phyloP scores from a whole-genome alignment of 495 filamentous ascomycete species.

The Penicillium mononematosum region DNA sequence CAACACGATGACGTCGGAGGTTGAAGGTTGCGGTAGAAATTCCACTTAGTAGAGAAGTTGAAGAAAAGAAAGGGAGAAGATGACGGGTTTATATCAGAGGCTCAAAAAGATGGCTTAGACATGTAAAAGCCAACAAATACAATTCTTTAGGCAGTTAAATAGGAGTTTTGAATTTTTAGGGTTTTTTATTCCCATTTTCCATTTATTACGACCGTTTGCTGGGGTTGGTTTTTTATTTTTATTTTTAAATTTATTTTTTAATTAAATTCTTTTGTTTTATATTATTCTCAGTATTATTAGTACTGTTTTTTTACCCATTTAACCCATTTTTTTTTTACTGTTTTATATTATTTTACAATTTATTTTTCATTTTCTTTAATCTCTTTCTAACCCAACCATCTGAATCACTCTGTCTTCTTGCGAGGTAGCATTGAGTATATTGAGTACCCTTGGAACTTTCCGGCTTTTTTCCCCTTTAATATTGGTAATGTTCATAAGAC shows the following conservation, averaged over 20 bases:
- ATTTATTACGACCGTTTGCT: constrained; percentile 27
- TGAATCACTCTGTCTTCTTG: background rate
- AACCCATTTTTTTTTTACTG: background rate
- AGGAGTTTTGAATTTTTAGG: constrained; percentile 27
- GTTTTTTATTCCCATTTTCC: constrained; percentile 13
- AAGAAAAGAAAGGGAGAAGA: constrained; percentile 8
- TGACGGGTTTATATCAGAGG: constrained; percentile 28
- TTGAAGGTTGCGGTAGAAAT: constrained; percentile 1
- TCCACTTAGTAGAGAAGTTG: background rate
- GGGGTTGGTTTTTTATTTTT: constrained; percentile 20
- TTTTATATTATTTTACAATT: constrained; percentile 2
- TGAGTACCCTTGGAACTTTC: constrained; percentile 1
- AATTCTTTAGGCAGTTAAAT: background rate
- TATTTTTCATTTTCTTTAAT: constrained; percentile 12
- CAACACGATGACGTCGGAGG: constrained; percentile 15
- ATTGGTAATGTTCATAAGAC: too few relatives aligned
- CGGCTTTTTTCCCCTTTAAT: background rate
- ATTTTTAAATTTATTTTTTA: constrained; percentile 9
- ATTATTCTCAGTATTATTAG: background rate
- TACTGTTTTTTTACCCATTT: background rate
- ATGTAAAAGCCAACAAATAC: constrained; percentile 8
- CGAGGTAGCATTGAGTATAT: too few relatives aligned
- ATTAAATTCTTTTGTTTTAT: constrained; percentile 9
- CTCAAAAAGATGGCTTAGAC: constrained; percentile 20
- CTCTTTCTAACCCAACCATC: constrained; percentile 10